phyloP scores from a whole-genome alignment of 73 alveolate species.

The Paraurostyla sp. region DNA sequence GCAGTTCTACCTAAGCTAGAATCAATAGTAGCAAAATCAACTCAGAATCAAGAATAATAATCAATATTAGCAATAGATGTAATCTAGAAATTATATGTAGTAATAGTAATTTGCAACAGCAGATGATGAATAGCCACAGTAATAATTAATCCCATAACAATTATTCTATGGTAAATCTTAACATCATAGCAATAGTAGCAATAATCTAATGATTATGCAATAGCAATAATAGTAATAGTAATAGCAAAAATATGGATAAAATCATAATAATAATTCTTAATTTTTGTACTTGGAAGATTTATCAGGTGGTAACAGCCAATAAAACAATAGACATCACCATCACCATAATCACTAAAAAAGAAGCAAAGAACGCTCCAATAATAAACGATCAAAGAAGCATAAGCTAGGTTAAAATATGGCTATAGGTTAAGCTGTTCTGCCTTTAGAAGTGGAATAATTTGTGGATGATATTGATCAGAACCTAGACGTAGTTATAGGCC shows the following conservation, averaged over 20 bases:
- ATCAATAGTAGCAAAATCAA: not conserved
- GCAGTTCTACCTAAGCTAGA: no score
- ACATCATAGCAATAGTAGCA: conserved; percentile 2
- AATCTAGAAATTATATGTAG: not conserved
- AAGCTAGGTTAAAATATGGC: not conserved
- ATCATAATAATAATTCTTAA: not conserved
- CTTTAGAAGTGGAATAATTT: conserved; percentile 15
- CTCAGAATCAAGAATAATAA: not conserved
- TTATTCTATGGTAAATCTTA: not conserved
- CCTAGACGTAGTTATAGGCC: no score
- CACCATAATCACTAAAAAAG: conserved; percentile 8
- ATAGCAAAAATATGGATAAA: not conserved
- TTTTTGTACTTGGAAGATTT: conserved; percentile 5
- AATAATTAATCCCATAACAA: not conserved
- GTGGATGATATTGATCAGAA: conserved; percentile 27
- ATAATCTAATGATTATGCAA: not conserved
- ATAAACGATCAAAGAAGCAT: conserved; percentile 12
- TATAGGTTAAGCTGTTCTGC: not conserved
- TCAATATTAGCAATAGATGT: not conserved
- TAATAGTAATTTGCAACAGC: no score
- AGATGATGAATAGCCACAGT: conserved; percentile 1
- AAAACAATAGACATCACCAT: not conserved
- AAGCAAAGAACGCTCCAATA: conserved; percentile 8
- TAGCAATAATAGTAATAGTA: not conserved
- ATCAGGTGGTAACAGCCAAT: not conserved